phyloP scores from a whole-genome alignment of 1,284 basidiomycete genomes.

The Gomphus bonarii region DNA sequence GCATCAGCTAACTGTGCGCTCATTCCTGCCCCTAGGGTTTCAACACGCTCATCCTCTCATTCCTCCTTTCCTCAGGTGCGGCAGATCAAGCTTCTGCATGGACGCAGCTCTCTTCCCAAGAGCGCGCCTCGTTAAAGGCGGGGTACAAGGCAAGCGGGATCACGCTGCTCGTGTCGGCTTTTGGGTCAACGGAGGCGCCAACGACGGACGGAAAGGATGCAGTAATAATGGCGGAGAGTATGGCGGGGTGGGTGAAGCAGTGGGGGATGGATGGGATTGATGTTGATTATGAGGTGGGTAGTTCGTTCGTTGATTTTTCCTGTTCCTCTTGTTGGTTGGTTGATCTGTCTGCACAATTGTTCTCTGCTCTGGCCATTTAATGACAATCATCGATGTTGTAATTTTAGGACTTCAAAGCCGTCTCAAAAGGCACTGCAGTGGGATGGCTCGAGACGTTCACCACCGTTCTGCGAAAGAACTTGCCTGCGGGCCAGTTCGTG shows the following conservation, averaged over 20 bases:
- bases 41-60: constrained; percentile 1
- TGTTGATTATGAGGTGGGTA: constrained; percentile 30
- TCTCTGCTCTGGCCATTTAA: too few relatives aligned
- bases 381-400: too few relatives aligned
- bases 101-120: constrained; percentile 18
- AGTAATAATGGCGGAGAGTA: constrained; percentile 19
- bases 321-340: too few relatives aligned
- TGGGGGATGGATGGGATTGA: constrained; percentile 37
- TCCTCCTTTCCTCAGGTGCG: constrained; percentile 27
- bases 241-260: constrained; percentile 27
- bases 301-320: constrained; percentile 9
- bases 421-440: constrained; percentile 12
- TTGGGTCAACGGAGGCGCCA: constrained; percentile 31
- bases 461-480: constrained; percentile 6
- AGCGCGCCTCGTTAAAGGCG: constrained; percentile 21
- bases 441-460: constrained; percentile 11
- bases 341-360: too few relatives aligned
- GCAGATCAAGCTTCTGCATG: constrained; percentile 26
- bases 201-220: constrained; percentile 26
- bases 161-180: constrained; percentile 30
- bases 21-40: constrained; percentile 2
- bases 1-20: neutral
- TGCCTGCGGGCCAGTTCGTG: constrained; percentile 13
- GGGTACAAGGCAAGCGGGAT: constrained; percentile 31
- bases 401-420: constrained; percentile 22